phyloP scores from a whole-genome alignment of 2,329 filamentous ascomycete genomes.

The Talaromyces sp. region DNA sequence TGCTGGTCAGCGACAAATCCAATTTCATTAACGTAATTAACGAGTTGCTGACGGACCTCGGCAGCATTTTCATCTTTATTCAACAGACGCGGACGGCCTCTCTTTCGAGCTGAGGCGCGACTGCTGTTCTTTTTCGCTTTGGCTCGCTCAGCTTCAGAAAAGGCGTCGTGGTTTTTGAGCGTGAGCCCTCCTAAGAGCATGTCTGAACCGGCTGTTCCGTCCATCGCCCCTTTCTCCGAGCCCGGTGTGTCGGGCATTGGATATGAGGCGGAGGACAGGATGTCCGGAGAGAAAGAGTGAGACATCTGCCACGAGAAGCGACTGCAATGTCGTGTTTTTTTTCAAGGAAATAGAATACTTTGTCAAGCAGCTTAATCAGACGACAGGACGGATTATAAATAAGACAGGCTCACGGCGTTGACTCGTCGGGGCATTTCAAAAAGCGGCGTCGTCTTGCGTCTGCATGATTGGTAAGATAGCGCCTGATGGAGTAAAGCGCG shows the following conservation, averaged over 20 bases:
- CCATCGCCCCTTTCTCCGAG: neutral
- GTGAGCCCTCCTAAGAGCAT: slow-evolving; percentile 6
- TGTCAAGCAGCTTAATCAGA: neutral
- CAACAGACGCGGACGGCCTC: slow-evolving; percentile 70
- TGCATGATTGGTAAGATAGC: neutral
- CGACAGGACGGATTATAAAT: neutral
- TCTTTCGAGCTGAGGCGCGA: slow-evolving; percentile 39
- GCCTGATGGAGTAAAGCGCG: neutral
- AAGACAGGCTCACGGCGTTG: too few relatives aligned
- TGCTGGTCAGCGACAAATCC: neutral
- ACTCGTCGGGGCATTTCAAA: neutral
- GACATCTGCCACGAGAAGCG: neutral
- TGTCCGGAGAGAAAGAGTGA: neutral
- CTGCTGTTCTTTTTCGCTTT: neutral
- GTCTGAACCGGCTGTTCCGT: neutral
- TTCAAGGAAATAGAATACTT: neutral
- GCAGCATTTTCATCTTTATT: slow-evolving; percentile 71
- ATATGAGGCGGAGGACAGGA: slow-evolving; percentile 8
- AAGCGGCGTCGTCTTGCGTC: neutral
- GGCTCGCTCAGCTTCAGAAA: neutral
- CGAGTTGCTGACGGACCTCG: slow-evolving; percentile 57
- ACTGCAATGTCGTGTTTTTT: neutral
- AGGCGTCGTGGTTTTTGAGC: neutral
- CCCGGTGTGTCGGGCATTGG: neutral
- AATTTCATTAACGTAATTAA: neutral